A percentile compares a stretch with the other conserved stretches of the same genome.
Evolutionary conservation across 2,329 filamentous ascomycete species (phyloP).

Genomic region (Pseudocercospora cruenta): DNA sequence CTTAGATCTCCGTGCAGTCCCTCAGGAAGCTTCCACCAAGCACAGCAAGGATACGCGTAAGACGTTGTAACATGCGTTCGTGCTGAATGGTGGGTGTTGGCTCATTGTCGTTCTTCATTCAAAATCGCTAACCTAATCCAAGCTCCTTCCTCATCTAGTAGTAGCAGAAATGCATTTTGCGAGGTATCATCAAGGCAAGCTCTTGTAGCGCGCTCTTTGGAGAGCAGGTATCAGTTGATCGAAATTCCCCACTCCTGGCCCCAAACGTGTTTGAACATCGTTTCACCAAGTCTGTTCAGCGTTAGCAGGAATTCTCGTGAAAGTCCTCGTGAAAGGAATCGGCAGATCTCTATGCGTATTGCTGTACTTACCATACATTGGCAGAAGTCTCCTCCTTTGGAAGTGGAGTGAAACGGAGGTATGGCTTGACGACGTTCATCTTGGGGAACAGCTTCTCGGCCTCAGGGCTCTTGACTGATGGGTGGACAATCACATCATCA

Average conservation of each 20-base stretch:
- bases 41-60: background rate
- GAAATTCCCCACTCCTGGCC: constrained; percentile 29
- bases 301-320: background rate
- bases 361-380: constrained; percentile 35
- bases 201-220: background rate
- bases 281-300: constrained; percentile 8
- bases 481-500: constrained; percentile 66
- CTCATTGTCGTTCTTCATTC: background rate
- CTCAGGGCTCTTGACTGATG: constrained; percentile 60
- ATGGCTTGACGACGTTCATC: constrained; percentile 65
- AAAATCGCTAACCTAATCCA: background rate
- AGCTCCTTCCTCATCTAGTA: background rate
- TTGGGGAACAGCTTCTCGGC: constrained; percentile 63
- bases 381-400: constrained; percentile 62
- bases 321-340: background rate
- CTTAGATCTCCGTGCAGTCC: background rate
- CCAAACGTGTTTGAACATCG: constrained; percentile 32
- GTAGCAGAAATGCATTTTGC: background rate
- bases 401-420: constrained; percentile 63
- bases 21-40: background rate
- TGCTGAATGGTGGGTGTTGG: background rate
- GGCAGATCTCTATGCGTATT: background rate
- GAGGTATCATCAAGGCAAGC: constrained; percentile 3
- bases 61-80: background rate
- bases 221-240: background rate